phyloP scores from a whole-genome alignment of 2,329 filamentous ascomycete genomes.

The Hypoxylon sp. region DNA sequence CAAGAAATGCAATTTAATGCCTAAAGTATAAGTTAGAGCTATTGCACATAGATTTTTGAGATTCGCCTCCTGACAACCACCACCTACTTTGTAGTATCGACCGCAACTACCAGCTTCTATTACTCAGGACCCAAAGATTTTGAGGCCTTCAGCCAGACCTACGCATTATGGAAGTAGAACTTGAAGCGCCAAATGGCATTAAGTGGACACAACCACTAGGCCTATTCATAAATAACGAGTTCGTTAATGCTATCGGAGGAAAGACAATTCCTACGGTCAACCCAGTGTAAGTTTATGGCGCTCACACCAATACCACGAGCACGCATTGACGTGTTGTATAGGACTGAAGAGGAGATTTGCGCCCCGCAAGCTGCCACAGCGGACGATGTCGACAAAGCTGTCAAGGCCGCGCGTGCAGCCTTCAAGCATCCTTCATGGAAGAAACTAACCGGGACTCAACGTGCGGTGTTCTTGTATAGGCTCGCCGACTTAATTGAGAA shows the following conservation, averaged over 20 bases:
- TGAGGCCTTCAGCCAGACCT: not conserved
- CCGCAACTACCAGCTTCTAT: not conserved
- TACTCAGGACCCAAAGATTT: too few relatives aligned
- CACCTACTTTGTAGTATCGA: not conserved
- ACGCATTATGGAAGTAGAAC: constrained; percentile 1
- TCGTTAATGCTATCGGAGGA: not conserved
- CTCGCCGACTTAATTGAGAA: constrained; percentile 9
- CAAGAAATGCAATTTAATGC: not conserved
- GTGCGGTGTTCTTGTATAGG: not conserved
- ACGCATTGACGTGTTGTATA: not conserved
- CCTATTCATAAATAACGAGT: constrained; percentile 15
- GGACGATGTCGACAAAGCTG: constrained; percentile 8
- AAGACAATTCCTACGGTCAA: constrained; percentile 11
- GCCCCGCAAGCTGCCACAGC: constrained; percentile 8
- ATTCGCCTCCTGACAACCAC: too few relatives aligned
- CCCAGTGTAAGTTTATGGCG: not conserved
- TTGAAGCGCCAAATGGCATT: constrained; percentile 11
- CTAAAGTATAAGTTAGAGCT: not conserved
- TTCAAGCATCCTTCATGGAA: constrained; percentile 13
- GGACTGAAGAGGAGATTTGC: constrained; percentile 16
- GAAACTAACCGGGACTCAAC: not conserved
- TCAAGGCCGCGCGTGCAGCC: constrained; percentile 12
- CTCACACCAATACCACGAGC: too few relatives aligned
- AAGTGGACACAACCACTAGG: constrained; percentile 16
- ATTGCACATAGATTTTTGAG: not conserved